Evolutionary conservation across 2,329 filamentous ascomycete species (phyloP), one percentile per base, ranked within the genome.

Genomic region (Zymoseptoria pseudotritici): DNA sequence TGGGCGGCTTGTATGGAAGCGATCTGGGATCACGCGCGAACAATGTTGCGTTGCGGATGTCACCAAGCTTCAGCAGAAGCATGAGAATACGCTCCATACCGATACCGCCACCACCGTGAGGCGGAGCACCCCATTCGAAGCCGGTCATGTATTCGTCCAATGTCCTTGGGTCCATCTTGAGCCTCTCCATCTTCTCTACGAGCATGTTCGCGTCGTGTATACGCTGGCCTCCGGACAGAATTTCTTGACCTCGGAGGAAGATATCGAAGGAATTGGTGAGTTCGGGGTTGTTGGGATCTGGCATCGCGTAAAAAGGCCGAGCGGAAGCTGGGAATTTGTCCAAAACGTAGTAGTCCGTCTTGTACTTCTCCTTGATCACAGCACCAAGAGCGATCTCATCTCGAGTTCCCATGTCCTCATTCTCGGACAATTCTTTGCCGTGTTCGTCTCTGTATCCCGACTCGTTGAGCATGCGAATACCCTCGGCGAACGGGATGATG

Each of bases 251-350:
- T 29, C 92, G 88, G 51, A 96, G 83, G 77, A 97, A 97, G 60
- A 97, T 95, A 72, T 97, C 92, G 69, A 96, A 97, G 0, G 92
- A 96, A 72, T 96, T 96, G 55, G 92, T 97, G 72, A 86, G 85
- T 36, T 82, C 80, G 11, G 83, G 79, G 69, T 95, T 84, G 17
- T 86, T 79, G 1, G 87, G 83, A 63, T 96, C 90, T 26, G 87
- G 87, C 83, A 96, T 92, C 1, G 92, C 90, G 71, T 97, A 96
- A 76, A 97, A 96, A 0, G 92, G 92, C 51, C 92, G 85, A 2
- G 90, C 92, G 6, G 85, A 87, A 21, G 84, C 79, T 0, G 92
- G 92, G 78, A 97, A 97, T 71, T 95, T 96, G 81, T 97, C 92
- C 50, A 97, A 82, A 63, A 97, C 88, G 75, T 94, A 97, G 77